These are phyloP conservation scores for Leptographium lundbergii DNA, from an alignment of 2,329 filamentous ascomycete species.

Conservation along the genomic window DNA sequence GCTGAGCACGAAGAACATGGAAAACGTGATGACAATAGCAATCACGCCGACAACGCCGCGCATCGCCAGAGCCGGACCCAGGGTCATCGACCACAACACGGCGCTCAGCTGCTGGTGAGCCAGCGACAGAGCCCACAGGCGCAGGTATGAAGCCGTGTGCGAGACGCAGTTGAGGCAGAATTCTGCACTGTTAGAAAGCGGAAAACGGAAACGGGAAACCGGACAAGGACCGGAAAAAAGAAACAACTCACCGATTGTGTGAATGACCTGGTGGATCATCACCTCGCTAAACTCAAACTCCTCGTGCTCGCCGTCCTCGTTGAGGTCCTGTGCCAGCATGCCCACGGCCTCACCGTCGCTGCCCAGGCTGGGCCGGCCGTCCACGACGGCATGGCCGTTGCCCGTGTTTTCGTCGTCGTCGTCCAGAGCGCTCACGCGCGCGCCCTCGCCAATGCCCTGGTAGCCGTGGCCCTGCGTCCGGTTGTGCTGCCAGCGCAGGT, in stretches of 20 bases:
- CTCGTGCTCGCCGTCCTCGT: conserved; percentile 58
- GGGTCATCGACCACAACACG: conserved; percentile 93
- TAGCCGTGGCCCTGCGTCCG: conserved; percentile 77
- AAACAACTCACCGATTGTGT: conserved; percentile 71
- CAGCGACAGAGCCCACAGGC: conserved; percentile 93
- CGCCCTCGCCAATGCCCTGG: conserved; percentile 80
- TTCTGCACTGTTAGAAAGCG: conserved; percentile 41
- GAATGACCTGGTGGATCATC: conserved; percentile 99
- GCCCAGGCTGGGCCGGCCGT: conserved; percentile 35
- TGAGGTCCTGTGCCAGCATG: conserved; percentile 80
- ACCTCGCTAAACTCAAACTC: conserved; percentile 96
- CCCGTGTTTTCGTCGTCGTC: conserved; percentile 57
- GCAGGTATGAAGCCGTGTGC: conserved; percentile 95
- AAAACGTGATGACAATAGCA: conserved; percentile 72
- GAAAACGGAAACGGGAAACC: background rate
- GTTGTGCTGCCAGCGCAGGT: conserved; percentile 90
- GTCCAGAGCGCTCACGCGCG: conserved; percentile 76
- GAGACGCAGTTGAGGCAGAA: conserved; percentile 99
- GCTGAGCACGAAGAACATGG: conserved; percentile 78
- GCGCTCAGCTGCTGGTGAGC: conserved; percentile 95
- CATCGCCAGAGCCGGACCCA: conserved; percentile 60
- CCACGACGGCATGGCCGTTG: conserved; percentile 14
- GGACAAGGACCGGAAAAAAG: background rate
- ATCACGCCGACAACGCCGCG: conserved; percentile 59
- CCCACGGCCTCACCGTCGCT: conserved; percentile 63